Conservation (phyloP, 768 basidiomycete species). For the Rubroboletus pulcherrimus region DNA sequence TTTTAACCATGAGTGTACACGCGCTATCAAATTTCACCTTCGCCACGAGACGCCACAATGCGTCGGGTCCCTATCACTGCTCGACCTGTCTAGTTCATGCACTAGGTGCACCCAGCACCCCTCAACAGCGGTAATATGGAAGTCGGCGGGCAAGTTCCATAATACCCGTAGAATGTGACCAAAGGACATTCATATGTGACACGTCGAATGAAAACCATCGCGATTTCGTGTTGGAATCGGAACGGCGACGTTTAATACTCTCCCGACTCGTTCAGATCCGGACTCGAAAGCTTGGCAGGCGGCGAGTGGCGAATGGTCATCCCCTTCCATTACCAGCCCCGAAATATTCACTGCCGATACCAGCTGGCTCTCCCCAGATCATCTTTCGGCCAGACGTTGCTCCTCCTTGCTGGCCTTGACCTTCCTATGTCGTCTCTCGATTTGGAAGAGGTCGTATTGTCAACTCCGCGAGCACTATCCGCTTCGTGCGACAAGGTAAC, state of each 20-base stretch:
- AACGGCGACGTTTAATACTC: background rate
- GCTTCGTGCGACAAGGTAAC: constrained; percentile 10
- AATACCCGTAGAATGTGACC: background rate
- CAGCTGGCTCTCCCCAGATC: background rate
- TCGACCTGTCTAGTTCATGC: background rate
- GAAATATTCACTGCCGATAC: background rate
- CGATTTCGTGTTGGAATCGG: background rate
- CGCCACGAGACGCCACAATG: background rate
- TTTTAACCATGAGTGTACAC: background rate
- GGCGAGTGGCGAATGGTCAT: background rate
- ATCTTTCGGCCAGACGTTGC: background rate
- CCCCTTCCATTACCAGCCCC: background rate
- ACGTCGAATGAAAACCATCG: background rate
- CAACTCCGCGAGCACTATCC: constrained; percentile 33
- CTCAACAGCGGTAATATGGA: constrained; percentile 2
- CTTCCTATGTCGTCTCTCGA: constrained; percentile 24
- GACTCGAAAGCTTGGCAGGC: background rate
- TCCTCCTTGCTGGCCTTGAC: background rate
- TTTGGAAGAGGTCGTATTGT: constrained; percentile 22
- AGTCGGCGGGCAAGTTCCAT: background rate
- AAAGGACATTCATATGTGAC: background rate
- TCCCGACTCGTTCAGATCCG: background rate
- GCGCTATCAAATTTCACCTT: background rate
- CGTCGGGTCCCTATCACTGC: background rate
- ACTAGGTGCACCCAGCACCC: background rate